phyloP scores from a whole-genome alignment of 1,139 yeast genomes.

The Kluyveromyces sp. region DNA sequence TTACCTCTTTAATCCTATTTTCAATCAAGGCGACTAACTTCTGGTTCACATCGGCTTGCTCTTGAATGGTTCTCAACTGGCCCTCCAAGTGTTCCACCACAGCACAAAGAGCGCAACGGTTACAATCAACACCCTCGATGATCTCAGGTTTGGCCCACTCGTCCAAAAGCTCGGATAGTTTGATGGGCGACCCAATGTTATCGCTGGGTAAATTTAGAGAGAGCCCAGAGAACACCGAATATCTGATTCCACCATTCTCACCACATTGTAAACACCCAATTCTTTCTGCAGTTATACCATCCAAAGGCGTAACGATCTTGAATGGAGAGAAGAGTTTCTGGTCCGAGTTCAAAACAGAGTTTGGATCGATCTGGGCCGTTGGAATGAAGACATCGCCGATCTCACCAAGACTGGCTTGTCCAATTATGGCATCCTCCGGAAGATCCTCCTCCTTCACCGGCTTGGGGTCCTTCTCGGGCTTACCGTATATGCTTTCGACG shows the following conservation, averaged over 20 bases:
- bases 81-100: slow-evolving; percentile 45
- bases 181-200: slow-evolving; percentile 35
- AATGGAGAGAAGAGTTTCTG: slow-evolving; percentile 40
- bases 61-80: slow-evolving; percentile 33
- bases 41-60: slow-evolving; percentile 26
- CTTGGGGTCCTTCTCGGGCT: slow-evolving; percentile 9
- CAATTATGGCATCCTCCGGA: slow-evolving; percentile 33
- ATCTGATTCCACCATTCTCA: slow-evolving; percentile 85
- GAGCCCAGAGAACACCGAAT: slow-evolving; percentile 72
- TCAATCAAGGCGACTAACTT: slow-evolving; percentile 41
- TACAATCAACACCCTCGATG: slow-evolving; percentile 88
- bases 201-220: slow-evolving; percentile 59
- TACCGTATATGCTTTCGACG: slow-evolving; percentile 19
- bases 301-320: slow-evolving; percentile 74
- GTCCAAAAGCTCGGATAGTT: slow-evolving; percentile 50
- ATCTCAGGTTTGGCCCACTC: slow-evolving; percentile 78
- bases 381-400: slow-evolving; percentile 63
- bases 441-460: slow-evolving; percentile 27
- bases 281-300: slow-evolving; percentile 78
- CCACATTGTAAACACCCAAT: slow-evolving; percentile 88
- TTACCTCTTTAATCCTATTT: slow-evolving; percentile 48
- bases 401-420: slow-evolving; percentile 45
- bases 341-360: slow-evolving; percentile 29
- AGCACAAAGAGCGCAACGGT: slow-evolving; percentile 72
- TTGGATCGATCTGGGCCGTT: slow-evolving; percentile 67